Conservation (phyloP, 148 eudicot species). For the Bassia scoparia region DNA sequence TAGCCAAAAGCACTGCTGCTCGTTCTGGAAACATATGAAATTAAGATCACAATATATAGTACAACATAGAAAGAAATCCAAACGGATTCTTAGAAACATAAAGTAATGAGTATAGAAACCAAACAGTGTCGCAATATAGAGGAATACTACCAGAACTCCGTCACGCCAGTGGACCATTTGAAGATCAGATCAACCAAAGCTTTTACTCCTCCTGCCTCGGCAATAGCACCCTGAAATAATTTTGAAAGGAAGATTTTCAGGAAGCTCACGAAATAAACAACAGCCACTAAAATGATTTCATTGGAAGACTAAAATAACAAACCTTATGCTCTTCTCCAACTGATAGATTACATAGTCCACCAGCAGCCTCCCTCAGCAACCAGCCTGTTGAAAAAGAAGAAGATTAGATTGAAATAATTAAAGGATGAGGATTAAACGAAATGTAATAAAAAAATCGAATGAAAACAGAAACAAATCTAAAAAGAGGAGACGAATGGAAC, state of each 20-base stretch:
- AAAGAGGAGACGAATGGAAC: no score
- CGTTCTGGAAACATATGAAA: conserved; percentile 61
- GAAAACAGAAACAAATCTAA: no score
- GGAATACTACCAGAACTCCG: conserved; percentile 73
- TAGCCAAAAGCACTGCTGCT: conserved; percentile 99
- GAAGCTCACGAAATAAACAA: no score
- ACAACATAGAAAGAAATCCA: background rate
- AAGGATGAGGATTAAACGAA: no score
- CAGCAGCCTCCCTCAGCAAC: conserved; percentile 99
- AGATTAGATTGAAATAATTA: no score
- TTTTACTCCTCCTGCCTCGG: conserved; percentile 87
- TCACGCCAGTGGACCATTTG: conserved; percentile 88
- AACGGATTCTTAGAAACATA: background rate
- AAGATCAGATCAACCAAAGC: conserved; percentile 90
- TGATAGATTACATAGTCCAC: conserved; percentile 97
- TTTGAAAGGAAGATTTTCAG: no score
- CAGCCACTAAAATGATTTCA: background rate
- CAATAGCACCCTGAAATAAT: conserved; percentile 88
- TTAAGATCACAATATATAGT: conserved; percentile 5
- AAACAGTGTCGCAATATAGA: conserved; percentile 4
- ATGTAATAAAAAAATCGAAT: no score
- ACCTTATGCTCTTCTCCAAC: conserved; percentile 99
- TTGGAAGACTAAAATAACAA: conserved; percentile 21
- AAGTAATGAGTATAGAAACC: background rate
- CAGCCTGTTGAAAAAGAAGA: no score